Evolutionary conservation across 495 filamentous ascomycete genomes (phyloP).

Genomic region (Penicillium desertorum): DNA sequence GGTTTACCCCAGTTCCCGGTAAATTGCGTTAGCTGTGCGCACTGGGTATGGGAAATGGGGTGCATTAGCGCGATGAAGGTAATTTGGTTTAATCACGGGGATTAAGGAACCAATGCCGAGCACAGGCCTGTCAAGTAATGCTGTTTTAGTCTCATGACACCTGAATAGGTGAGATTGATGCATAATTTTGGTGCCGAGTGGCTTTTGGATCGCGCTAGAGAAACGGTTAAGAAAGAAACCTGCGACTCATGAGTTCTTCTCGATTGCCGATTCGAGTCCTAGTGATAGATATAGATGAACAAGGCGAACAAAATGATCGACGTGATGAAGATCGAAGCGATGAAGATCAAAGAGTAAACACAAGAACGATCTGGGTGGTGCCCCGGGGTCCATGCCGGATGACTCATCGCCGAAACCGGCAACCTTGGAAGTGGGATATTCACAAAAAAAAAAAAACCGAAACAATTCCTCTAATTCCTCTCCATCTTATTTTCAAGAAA

Average conservation of each 20-base stretch:
- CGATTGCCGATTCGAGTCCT: not conserved
- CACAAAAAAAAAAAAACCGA: not conserved
- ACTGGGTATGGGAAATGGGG: not conserved
- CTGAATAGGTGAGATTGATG: not conserved
- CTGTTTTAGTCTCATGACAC: not conserved
- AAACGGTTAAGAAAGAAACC: not conserved
- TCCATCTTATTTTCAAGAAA: not conserved
- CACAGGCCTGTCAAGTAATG: not conserved
- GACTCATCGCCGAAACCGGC: slow-evolving; percentile 10
- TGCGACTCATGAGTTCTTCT: not conserved
- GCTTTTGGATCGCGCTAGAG: not conserved
- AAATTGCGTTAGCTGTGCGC: slow-evolving; percentile 9
- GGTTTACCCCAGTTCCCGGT: slow-evolving; percentile 8
- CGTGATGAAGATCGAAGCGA: too few species aligned
- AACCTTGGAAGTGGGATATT: not conserved
- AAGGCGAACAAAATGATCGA: too few species aligned
- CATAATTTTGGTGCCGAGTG: not conserved
- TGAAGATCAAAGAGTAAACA: not conserved
- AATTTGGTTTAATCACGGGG: not conserved
- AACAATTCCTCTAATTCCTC: not conserved
- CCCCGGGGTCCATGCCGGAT: not conserved
- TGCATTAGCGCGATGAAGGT: slow-evolving; percentile 6
- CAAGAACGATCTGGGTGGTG: not conserved
- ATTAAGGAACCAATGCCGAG: not conserved
- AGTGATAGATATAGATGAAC: too few species aligned